Percentiles rank a stretch among this genome's conserved stretches.
phyloP scores from a whole-genome alignment of 306 rosid species.

The Prunus davidiana region DNA sequence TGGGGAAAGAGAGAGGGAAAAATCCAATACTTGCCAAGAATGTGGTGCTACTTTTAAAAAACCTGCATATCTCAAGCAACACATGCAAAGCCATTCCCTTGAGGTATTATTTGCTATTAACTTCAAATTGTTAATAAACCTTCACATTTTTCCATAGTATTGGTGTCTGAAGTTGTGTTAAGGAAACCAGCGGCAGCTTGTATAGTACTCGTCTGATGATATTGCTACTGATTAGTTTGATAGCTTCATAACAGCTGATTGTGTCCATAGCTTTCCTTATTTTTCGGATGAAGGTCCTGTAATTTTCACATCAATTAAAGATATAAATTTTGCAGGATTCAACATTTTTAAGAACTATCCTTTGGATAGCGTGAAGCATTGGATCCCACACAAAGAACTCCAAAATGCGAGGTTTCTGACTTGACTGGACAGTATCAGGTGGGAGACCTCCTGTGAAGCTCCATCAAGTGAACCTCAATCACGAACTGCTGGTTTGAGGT shows the following conservation, averaged over 20 bases:
- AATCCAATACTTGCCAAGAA: slow-evolving; percentile 52
- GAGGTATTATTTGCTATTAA: slow-evolving; percentile 48
- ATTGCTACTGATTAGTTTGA: not conserved
- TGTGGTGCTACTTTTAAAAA: slow-evolving; percentile 75
- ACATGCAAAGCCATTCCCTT: slow-evolving; percentile 74
- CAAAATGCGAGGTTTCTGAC: slow-evolving; percentile 79
- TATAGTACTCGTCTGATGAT: not conserved
- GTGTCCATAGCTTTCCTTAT: not conserved
- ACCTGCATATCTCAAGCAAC: slow-evolving; percentile 72
- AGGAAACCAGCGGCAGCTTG: not conserved
- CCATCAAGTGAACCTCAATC: slow-evolving; percentile 85
- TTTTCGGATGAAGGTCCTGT: not conserved
- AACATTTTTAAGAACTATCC: slow-evolving; percentile 34
- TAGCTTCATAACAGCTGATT: not conserved
- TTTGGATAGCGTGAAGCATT: slow-evolving; percentile 80
- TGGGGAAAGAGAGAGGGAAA: slow-evolving; percentile 10
- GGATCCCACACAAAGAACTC: slow-evolving; percentile 92
- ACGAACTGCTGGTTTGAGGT: slow-evolving; percentile 57
- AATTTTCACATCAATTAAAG: slow-evolving; percentile 28
- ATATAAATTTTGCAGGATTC: slow-evolving; percentile 58
- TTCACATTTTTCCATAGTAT: not conserved
- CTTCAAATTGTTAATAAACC: not conserved
- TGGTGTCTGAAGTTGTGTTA: not conserved
- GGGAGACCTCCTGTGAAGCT: slow-evolving; percentile 99
- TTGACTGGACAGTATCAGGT: slow-evolving; percentile 94